Evolutionary conservation across 2,329 filamentous ascomycete genomes (phyloP).

Genomic region (Pseudocercospora musae): DNA sequence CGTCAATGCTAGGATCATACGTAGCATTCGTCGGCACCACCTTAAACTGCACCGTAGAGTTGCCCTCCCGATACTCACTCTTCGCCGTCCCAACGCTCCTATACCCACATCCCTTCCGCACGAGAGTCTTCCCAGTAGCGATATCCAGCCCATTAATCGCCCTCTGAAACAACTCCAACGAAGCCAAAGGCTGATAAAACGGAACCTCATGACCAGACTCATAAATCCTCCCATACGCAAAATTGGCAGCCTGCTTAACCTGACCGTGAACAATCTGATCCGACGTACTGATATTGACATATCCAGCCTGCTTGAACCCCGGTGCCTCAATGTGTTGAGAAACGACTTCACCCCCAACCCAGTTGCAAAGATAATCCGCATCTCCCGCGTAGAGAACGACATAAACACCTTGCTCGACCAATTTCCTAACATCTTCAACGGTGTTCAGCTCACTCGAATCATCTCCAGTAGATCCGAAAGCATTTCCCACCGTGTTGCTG

Average conservation of each 20-base stretch:
- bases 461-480: constrained; percentile 45
- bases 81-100: not conserved
- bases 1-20: not conserved
- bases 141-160: not conserved
- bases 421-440: not conserved
- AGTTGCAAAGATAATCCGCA: constrained; percentile 59
- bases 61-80: constrained; percentile 28
- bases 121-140: not conserved
- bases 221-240: constrained; percentile 40
- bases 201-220: constrained; percentile 45
- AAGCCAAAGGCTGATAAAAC: constrained; percentile 40
- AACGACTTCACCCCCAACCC: constrained; percentile 48
- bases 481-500: constrained; percentile 31
- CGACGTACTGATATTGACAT: constrained; percentile 47
- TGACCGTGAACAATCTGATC: constrained; percentile 47
- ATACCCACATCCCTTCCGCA: not conserved
- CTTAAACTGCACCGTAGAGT: constrained; percentile 30
- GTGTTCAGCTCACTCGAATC: constrained; percentile 44
- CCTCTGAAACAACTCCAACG: constrained; percentile 49
- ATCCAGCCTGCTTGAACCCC: constrained; percentile 40
- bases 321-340: constrained; percentile 45
- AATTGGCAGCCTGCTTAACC: constrained; percentile 51
- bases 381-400: constrained; percentile 51
- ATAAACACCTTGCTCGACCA: constrained; percentile 41
- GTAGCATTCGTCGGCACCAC: not conserved